Base-by-base conservation (phyloP, 2,329 filamentous ascomycete genomes). In the Penicillium occitanis region DNA sequence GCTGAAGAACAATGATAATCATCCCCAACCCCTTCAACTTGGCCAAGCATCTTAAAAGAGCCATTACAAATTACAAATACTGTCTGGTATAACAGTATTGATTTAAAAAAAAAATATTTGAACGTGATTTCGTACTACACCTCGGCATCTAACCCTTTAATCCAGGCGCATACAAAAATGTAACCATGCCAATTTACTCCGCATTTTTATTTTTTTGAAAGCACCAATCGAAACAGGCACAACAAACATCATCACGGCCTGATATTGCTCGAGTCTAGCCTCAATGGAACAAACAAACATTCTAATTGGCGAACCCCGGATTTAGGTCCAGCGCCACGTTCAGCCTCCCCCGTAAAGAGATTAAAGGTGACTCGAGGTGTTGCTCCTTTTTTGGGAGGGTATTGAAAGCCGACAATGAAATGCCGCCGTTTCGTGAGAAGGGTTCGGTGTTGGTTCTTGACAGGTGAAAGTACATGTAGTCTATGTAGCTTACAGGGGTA, bases 241-340 rank as follows among this genome's bases (percentile, higher is more conserved):
- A 28, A 44, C 19, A 50, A 61, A 50, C n/a, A 61, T 63, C 35
- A 63, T 55, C 61, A 63, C 61, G 30, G 42, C 48, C 19, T 55
- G 48, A 55, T 30, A 44, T 60, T 33, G 22, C 19, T 63, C 40
- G 8, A 57, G 61, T 51, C 50, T 63, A 63, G 48, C 48, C 48
- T 53, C 37, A 44, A 55, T 37, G 11, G 19, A 57, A 63, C 25
- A 42, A 25, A 33, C 33, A 11, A 4, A 28, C 4, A 1, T 37
- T 42, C 5, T 46, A 1, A 63, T 57, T 63, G 61, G 61, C 22
- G 25, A 22, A 44, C 33, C 37, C 33, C 33, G 25, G 48, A 35
- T 42, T 57, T 55, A 53, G 50, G 22, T 35, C 46, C 48, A 40
- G 35, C 61, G 61, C 61, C 61, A 63, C 61, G 11, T 55, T 55